A percentile compares a stretch with the other conserved stretches of the same genome.
phyloP scores from a whole-genome alignment of 768 basidiomycete species.

The Lyophyllum semitale region DNA sequence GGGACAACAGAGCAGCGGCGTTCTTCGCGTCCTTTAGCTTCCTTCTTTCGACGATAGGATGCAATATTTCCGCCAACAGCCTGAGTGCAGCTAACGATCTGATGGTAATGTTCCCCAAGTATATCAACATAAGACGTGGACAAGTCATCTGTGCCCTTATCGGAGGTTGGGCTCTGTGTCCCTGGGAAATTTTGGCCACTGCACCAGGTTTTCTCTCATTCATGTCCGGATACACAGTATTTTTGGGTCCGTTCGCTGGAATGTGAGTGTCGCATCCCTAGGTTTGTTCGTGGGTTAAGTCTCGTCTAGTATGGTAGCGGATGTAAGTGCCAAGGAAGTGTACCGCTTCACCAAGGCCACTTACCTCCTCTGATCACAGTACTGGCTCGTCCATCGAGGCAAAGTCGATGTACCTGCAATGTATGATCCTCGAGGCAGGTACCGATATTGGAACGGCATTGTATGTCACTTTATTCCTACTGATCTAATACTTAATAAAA shows the following conservation, averaged over 20 bases:
- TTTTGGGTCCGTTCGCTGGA: conserved; percentile 83
- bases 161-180: conserved; percentile 84
- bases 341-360: neutral
- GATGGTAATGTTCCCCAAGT: conserved; percentile 74
- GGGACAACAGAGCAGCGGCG: conserved; percentile 83
- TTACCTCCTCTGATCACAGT: conserved; percentile 41
- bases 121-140: conserved; percentile 81
- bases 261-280: conserved; percentile 63
- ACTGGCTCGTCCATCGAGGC: conserved; percentile 74
- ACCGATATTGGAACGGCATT: conserved; percentile 72
- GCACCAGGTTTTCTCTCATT: conserved; percentile 74
- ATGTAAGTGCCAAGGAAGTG: conserved; percentile 34
- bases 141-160: conserved; percentile 77
- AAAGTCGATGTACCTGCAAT: conserved; percentile 82
- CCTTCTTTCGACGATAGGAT: conserved; percentile 68
- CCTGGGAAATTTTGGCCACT: conserved; percentile 80
- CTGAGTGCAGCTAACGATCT: conserved; percentile 81
- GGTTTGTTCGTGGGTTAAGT: neutral
- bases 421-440: conserved; percentile 79
- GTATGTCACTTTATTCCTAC: conserved; percentile 40
- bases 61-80: conserved; percentile 78
- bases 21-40: conserved; percentile 85
- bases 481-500: neutral
- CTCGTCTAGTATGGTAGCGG: conserved; percentile 41
- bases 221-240: conserved; percentile 84